A percentile compares a stretch with the other conserved stretches of the same genome.
Evolutionary conservation across 805 yeast species (phyloP).

Genomic region (Debaryomyces tyrocola): DNA sequence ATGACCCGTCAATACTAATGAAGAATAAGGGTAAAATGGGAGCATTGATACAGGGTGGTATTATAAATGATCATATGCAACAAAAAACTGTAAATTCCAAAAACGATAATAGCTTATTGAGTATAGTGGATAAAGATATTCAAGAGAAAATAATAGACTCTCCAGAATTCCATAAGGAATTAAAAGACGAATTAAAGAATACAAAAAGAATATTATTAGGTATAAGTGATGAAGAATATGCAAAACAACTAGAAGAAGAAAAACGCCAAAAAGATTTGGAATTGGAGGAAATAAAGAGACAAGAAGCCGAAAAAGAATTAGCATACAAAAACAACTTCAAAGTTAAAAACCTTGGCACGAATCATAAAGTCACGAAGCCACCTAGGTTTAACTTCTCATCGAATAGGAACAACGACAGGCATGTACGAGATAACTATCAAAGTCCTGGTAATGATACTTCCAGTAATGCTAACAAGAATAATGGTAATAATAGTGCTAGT

Average conservation of each 20-base stretch:
- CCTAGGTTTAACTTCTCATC: constrained; percentile 28
- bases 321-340: constrained; percentile 28
- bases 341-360: constrained; percentile 19
- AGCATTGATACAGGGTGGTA: constrained; percentile 53
- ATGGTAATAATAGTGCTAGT: neutral
- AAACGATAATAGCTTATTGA: constrained; percentile 23
- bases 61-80: constrained; percentile 29
- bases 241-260: constrained; percentile 23
- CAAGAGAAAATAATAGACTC: constrained; percentile 45
- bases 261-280: constrained; percentile 10
- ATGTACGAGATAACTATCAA: neutral
- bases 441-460: neutral
- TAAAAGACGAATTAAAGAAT: constrained; percentile 33
- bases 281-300: constrained; percentile 10
- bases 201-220: constrained; percentile 32
- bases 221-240: constrained; percentile 41
- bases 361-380: constrained; percentile 32
- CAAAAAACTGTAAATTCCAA: constrained; percentile 7
- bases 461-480: constrained; percentile 1
- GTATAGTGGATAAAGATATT: constrained; percentile 44
- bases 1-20: constrained; percentile 47
- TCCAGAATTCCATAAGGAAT: constrained; percentile 35
- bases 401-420: constrained; percentile 3
- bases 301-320: constrained; percentile 9
- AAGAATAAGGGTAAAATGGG: constrained; percentile 52